Evolutionary conservation across 2,329 filamentous ascomycete species (phyloP).

Genomic region (Ophiostoma ips): DNA sequence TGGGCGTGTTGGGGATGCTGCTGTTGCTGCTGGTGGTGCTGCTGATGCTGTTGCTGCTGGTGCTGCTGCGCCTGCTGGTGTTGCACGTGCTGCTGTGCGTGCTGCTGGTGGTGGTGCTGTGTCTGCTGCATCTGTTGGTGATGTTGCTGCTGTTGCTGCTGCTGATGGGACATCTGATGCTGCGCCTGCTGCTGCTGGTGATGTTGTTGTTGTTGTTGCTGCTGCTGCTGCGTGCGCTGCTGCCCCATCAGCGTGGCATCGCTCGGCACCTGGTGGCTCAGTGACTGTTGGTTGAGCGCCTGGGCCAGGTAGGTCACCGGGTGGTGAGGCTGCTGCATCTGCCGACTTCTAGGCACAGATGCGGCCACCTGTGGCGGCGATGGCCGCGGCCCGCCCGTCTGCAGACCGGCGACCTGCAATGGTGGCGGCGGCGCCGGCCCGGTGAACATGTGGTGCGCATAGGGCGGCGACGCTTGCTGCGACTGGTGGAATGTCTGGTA

Average conservation of each 20-base stretch:
- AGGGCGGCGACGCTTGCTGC: slow-evolving; percentile 32
- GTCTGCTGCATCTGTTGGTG: slow-evolving; percentile 10
- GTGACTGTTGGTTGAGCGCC: slow-evolving; percentile 21
- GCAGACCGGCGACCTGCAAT: slow-evolving; percentile 32
- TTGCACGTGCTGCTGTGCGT: slow-evolving; percentile 7
- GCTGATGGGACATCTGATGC: slow-evolving; percentile 10
- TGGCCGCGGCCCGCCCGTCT: slow-evolving; percentile 26
- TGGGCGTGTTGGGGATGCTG: slow-evolving; percentile 11
- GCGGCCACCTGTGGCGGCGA: slow-evolving; percentile 34
- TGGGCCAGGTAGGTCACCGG: slow-evolving; percentile 23
- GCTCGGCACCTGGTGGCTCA: slow-evolving; percentile 19
- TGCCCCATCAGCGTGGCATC: slow-evolving; percentile 20
- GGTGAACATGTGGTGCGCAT: slow-evolving; percentile 38
- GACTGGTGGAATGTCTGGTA: slow-evolving; percentile 35
- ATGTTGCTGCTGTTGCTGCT: slow-evolving; percentile 13
- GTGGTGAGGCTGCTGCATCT: slow-evolving; percentile 28
- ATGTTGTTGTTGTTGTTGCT: slow-evolving; percentile 8
- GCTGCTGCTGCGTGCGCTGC: slow-evolving; percentile 17
- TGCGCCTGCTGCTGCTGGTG: slow-evolving; percentile 7
- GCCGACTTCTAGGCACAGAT: slow-evolving; percentile 31
- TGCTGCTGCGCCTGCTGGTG: slow-evolving; percentile 10
- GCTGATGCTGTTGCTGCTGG: slow-evolving; percentile 9
- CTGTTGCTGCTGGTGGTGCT: slow-evolving; percentile 9
- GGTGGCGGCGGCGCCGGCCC: slow-evolving; percentile 32
- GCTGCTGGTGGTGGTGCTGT: slow-evolving; percentile 7